Percentiles rank a stretch among this genome's conserved stretches.
Evolutionary conservation across 75 land plant species (phyloP).

Genomic region (Isoetes taiwanensis): DNA sequence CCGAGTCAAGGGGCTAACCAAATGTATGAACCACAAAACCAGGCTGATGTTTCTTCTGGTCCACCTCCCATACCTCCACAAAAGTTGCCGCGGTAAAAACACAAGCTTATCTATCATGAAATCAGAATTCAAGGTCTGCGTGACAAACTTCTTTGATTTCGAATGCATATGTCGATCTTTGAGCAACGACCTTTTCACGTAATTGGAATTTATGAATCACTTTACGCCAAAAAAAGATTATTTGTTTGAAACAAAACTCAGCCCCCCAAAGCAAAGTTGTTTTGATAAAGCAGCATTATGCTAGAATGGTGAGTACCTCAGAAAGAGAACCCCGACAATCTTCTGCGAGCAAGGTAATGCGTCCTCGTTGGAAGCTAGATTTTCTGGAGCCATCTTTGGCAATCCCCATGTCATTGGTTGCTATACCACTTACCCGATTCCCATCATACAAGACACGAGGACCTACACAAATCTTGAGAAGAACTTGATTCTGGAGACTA

Average conservation of each 20-base stretch:
- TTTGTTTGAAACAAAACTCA: neutral
- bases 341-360: slow-evolving; percentile 76
- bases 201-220: slow-evolving; percentile 46
- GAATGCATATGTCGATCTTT: slow-evolving; percentile 89
- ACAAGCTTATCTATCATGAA: too few species aligned
- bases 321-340: slow-evolving; percentile 93
- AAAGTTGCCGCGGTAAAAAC: too few species aligned
- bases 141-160: slow-evolving; percentile 88
- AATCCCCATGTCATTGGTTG: slow-evolving; percentile 96
- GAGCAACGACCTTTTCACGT: slow-evolving; percentile 58
- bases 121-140: too few species aligned
- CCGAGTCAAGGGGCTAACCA: slow-evolving; percentile 84
- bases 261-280: neutral
- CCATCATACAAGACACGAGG: slow-evolving; percentile 64
- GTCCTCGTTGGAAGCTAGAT: slow-evolving; percentile 73
- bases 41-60: slow-evolving; percentile 56
- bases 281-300: neutral
- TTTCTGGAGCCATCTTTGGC: slow-evolving; percentile 77
- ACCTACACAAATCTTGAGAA: neutral
- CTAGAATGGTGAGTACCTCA: slow-evolving; percentile 62
- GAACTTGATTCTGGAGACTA: neutral
- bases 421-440: slow-evolving; percentile 63
- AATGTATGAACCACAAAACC: slow-evolving; percentile 83
- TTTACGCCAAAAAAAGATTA: slow-evolving; percentile 19
- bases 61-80: slow-evolving; percentile 97